Base-by-base conservation (phyloP, 169 alveolate species). In the Plasmodium gallinaceum region DNA sequence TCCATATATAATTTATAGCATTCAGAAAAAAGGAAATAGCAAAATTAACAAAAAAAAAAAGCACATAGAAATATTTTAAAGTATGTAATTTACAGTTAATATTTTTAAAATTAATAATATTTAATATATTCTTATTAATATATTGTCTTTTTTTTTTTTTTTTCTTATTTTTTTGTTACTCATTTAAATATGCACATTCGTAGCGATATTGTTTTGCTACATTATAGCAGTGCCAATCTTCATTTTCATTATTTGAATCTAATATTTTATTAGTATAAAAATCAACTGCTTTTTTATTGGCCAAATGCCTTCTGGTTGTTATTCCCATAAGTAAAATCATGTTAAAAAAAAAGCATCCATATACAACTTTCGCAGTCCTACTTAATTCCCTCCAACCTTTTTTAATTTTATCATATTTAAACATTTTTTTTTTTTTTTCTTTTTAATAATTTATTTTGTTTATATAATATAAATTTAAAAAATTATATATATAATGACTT, bases 141-240 rank as follows among this genome's bases (percentile, higher is more conserved):
- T 37, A 14, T 46, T 18, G 45, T 39, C 14, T 20, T 24, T 16
- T 20, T 20, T 4, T 46, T 48, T 48, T 16, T 52, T 10, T 16
- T 52, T 52, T 52, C 18, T 9, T 52, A 32, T 2, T 32, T 4
- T 52, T 52, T 24, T n/a, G 7, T 64, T 80, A 80, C 90, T 80
- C 90, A 20, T 26, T 80, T 62, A 80, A 39, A 18, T 66, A 66
- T 7, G 92, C 76, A 24, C 96, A 93, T 66, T 93, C 96, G 54
- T 91, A 93, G 10, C 93, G 94, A 64, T 93, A 93, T 85, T 93
- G 96, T 85, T 75, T 93, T 14, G 96, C 95, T 16, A 76, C 43
- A 88, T 91, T 88, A 74, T 85, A 93, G 68, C 96, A 93, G n/a
- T 90, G 64, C 94, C 94, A 93, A 69, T 93, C 93, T 16, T 76